A percentile compares a stretch with the other conserved stretches of the same genome.
These are phyloP conservation scores for Bipolaris bicolor DNA, from an alignment of 2,329 filamentous ascomycete genomes.

Conservation along the genomic window DNA sequence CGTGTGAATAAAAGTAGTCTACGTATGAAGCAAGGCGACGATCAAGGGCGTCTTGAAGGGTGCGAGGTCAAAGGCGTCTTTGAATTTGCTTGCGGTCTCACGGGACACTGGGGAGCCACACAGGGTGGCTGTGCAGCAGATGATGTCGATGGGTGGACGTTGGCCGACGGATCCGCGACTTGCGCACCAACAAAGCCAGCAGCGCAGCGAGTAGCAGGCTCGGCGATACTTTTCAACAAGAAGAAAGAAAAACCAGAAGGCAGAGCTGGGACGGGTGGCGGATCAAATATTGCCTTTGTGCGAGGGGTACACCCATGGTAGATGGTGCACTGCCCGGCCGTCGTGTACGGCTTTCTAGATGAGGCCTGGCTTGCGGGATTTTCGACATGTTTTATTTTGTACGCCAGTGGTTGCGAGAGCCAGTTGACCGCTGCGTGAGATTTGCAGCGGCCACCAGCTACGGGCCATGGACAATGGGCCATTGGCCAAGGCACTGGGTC, in stretches of 20 bases:
- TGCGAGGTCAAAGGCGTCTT: slow-evolving; percentile 1
- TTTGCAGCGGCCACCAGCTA: not conserved
- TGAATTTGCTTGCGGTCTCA: slow-evolving; percentile 8
- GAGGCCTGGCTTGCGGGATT: slow-evolving; percentile 19
- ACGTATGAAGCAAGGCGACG: not conserved
- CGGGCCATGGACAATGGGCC: not conserved
- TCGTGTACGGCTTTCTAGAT: slow-evolving; percentile 16
- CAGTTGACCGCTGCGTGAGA: slow-evolving; percentile 15
- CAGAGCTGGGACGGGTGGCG: not conserved
- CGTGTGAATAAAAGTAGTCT: not conserved
- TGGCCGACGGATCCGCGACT: slow-evolving; percentile 7
- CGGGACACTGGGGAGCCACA: slow-evolving; percentile 11
- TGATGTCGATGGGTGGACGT: slow-evolving; percentile 12
- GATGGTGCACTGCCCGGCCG: slow-evolving; percentile 15
- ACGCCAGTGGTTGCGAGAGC: slow-evolving; percentile 13
- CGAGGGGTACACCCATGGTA: slow-evolving; percentile 13
- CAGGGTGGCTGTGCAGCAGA: slow-evolving; percentile 14
- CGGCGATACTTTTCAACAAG: not conserved
- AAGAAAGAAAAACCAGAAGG: not conserved
- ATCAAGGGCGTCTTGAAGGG: slow-evolving; percentile 14
- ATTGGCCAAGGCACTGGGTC: not conserved
- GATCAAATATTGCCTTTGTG: slow-evolving; percentile 14
- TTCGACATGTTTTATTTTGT: slow-evolving; percentile 12
- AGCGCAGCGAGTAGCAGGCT: not conserved
- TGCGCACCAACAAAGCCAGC: slow-evolving; percentile 4